These are phyloP conservation scores for Melanogaster broomeanus DNA, from an alignment of 768 basidiomycete species.

Conservation along the genomic window DNA sequence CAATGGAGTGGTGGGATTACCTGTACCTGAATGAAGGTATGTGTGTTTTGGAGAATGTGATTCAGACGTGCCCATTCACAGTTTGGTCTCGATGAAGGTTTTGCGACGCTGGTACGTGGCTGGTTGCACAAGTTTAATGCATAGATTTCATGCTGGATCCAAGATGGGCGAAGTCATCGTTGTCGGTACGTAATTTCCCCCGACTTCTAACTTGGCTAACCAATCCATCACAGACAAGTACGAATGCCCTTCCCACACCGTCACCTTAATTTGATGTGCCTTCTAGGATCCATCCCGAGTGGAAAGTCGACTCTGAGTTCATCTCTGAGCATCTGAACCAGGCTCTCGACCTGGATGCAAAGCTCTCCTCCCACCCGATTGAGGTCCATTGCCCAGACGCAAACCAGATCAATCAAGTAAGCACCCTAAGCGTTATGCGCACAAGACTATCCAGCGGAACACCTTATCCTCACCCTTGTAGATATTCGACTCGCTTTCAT, in stretches of 20 bases:
- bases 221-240: slow-evolving; percentile 51
- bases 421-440: not conserved
- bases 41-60: slow-evolving; percentile 1
- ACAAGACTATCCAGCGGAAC: not conserved
- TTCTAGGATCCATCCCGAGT: slow-evolving; percentile 74
- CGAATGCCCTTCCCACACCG: slow-evolving; percentile 12
- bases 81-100: slow-evolving; percentile 45
- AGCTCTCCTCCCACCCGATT: slow-evolving; percentile 88
- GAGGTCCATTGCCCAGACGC: slow-evolving; percentile 90
- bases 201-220: slow-evolving; percentile 8
- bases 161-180: slow-evolving; percentile 90
- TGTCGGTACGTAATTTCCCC: slow-evolving; percentile 47
- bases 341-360: slow-evolving; percentile 84
- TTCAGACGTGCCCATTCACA: slow-evolving; percentile 4
- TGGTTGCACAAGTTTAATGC: not conserved
- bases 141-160: slow-evolving; percentile 3
- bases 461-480: slow-evolving; percentile 29
- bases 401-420: slow-evolving; percentile 76
- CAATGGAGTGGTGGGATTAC: slow-evolving; percentile 93
- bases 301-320: slow-evolving; percentile 82
- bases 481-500: slow-evolving; percentile 89
- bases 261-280: slow-evolving; percentile 2
- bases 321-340: slow-evolving; percentile 72
- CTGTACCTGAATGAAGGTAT: slow-evolving; percentile 78
- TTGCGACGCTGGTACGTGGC: slow-evolving; percentile 72